Evolutionary conservation across 2,329 filamentous ascomycete genomes (phyloP), one percentile per base, ranked within the genome.

Genomic region (Dichotomopilus funicola): DNA sequence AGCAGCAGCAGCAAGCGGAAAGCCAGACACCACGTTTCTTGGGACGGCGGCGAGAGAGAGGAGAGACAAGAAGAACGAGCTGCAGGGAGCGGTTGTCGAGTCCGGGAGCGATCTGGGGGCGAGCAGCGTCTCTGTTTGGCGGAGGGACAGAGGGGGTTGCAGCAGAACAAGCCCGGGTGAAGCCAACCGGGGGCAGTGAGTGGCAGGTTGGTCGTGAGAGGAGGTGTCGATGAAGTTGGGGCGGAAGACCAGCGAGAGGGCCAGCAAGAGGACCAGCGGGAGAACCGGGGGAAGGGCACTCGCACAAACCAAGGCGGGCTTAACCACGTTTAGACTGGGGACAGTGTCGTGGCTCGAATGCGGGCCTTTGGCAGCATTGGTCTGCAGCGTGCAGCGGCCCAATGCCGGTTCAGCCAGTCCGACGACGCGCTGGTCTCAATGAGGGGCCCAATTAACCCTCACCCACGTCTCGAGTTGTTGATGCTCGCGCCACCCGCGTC

Each of bases 291-390:
- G 47, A 45, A 53, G 47, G 45, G 51, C 55, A 60, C 57, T 62
- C 61, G 59, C 59, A 61, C 58, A 61, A 59, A 58, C 56, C 61
- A 60, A 63, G 59, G 53, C 63, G 60, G 62, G 64, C 65, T 65
- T 66, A 64, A 66, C 66, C 66, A 66, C 67, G 64, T 67, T 69
- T 62, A 67, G 62, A 64, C 63, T 65, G 65, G 65, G 65, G 62
- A 61, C 58, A 64, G 62, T 72, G 70, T 72, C 70, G 70, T 72
- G 70, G 70, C 70, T 72, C 70, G 70, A 72, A 70, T 72, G 70
- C 70, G 65, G 66, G 65, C 65, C 59, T 64, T 36, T 64, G 63
- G 63, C 63, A 65, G 63, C 63, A 62, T 53, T 62, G 59, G 61
- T 60, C 62, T 67, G 62, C 64, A 66, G 66, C 62, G 54, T 67